Conservation (phyloP, 2,329 filamentous ascomycete species). For the Aureobasidium leucospermi region DNA sequence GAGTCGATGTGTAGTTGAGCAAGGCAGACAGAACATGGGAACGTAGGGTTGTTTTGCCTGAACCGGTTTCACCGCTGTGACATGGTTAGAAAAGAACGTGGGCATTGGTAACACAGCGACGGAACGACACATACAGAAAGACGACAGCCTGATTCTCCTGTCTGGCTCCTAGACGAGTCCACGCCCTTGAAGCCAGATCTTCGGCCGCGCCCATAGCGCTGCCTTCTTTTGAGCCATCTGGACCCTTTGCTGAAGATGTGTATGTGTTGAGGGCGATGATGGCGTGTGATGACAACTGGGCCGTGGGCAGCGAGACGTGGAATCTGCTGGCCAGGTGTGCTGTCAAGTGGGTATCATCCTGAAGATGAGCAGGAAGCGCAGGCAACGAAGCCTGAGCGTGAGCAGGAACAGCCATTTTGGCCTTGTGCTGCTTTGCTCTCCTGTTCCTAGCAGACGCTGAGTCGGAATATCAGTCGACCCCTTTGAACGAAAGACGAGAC, state of each 20-base stretch:
- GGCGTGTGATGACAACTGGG: conserved; percentile 82
- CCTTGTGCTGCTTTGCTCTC: conserved; percentile 9
- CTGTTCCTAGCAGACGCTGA: conserved; percentile 49
- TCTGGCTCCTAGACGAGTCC: conserved; percentile 73
- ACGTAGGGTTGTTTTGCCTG: conserved; percentile 91
- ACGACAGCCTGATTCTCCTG: conserved; percentile 90
- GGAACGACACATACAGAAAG: conserved; percentile 63
- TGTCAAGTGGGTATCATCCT: conserved; percentile 71
- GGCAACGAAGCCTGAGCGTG: conserved; percentile 83
- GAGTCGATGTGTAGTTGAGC: conserved; percentile 83
- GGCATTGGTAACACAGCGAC: conserved; percentile 7
- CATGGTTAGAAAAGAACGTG: conserved; percentile 16
- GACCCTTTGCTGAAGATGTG: conserved; percentile 76
- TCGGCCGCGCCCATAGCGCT: conserved; percentile 90
- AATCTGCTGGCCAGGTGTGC: conserved; percentile 82
- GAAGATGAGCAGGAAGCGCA: conserved; percentile 73
- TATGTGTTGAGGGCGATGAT: conserved; percentile 93
- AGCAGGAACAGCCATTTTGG: conserved; percentile 34
- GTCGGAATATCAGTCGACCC: conserved; percentile 53
- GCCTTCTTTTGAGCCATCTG: conserved; percentile 84
- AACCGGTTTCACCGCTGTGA: conserved; percentile 81
- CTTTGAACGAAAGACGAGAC: conserved; percentile 41
- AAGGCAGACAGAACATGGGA: conserved; percentile 81
- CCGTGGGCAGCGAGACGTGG: conserved; percentile 82
- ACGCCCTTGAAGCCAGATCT: conserved; percentile 81